Percentiles rank a stretch among this genome's conserved stretches.
phyloP scores from a whole-genome alignment of 306 rosid species.

The Citrullus colocynthis region DNA sequence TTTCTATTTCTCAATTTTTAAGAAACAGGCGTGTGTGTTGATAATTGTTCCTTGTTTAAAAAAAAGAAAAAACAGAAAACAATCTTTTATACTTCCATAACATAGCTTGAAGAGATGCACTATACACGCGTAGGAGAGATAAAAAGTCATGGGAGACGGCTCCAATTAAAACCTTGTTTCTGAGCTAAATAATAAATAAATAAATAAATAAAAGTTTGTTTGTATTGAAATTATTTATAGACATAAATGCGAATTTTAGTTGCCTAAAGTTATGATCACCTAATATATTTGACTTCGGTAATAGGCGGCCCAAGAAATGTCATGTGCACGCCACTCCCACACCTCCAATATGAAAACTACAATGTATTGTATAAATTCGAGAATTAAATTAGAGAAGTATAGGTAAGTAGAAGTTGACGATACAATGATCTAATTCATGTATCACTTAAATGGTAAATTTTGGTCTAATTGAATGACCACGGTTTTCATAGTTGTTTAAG shows the following conservation, averaged over 20 bases:
- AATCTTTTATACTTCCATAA: not conserved
- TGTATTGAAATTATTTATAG: not conserved
- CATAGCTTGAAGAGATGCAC: too few species aligned
- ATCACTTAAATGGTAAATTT: not conserved
- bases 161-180: not conserved
- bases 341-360: not conserved
- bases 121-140: not conserved
- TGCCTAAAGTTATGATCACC: not conserved
- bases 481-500: too few species aligned
- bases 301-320: not conserved
- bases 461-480: too few species aligned
- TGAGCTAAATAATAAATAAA: too few species aligned
- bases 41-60: too few species aligned
- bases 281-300: not conserved
- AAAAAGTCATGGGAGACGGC: not conserved
- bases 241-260: not conserved
- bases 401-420: not conserved
- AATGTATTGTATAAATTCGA: too few species aligned
- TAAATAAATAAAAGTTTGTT: too few species aligned
- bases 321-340: not conserved
- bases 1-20: too few species aligned
- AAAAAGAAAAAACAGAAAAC: too few species aligned
- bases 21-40: too few species aligned
- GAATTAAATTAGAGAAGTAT: too few species aligned
- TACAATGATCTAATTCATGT: not conserved